Evolutionary conservation across 768 basidiomycete species (phyloP), one percentile per base, ranked within the genome.

Genomic region (Sporobolomyces pararoseus): DNA sequence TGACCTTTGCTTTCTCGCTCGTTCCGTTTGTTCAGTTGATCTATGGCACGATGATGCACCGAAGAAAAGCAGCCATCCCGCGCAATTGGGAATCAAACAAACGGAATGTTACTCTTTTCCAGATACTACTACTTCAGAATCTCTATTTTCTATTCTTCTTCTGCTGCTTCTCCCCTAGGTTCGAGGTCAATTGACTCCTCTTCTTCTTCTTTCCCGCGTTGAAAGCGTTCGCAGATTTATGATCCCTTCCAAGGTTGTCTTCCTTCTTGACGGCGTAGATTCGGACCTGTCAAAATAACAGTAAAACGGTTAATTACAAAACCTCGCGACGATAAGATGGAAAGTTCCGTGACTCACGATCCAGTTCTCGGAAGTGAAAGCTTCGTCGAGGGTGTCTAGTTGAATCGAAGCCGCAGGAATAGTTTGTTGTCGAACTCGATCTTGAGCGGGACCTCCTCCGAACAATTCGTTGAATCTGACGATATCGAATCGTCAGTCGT

Each of bases 221-320:
- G 76, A 97, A 99, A 31, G 88, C 87, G 65, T 89, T 89, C 4
- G 91, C 95, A 63, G 82, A 86, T 83, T 91, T 92, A 62, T 88
- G 85, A 75, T 97, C 91, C 68, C 96, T 86, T 34, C 93, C 94
- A 3, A 99, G 83, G 21, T 85, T 80, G 79, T 98, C 96, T 59
- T 96, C 92, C 77, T 91, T 92, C 81, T 90, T 93, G 51, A 98
- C 96, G 77, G 90, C 83, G 78, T 90, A 99, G 77, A 99, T 95
- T 44, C 96, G 89, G 67, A 92, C 88, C 87, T 88, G 73, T 21
- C n/a, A n/a, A n/a, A n/a, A n/a, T n/a, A n/a, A 32, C 2, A 2
- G 47, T 54, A 53, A 16, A 25, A 17, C 23, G 42, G 61, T 37
- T 64, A 37, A 42, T 51, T 66, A 37, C 31, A 10, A 42, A 1